These are phyloP conservation scores for Aspergillus ustus DNA, from an alignment of 2,329 filamentous ascomycete species.

Conservation along the genomic window DNA sequence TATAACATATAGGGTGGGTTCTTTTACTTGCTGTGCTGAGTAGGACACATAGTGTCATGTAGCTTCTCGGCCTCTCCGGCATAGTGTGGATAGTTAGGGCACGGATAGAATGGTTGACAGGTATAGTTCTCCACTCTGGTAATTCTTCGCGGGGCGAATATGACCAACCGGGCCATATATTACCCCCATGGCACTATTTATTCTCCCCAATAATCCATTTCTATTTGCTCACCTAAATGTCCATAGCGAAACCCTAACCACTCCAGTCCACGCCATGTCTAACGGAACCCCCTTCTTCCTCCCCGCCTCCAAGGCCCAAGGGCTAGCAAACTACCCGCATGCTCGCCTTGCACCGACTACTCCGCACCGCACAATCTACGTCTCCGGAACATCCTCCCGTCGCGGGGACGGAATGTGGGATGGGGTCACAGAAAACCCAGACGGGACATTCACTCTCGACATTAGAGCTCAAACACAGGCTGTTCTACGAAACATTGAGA, in stretches of 20 bases:
- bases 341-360: slow-evolving; percentile 39
- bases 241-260: background rate
- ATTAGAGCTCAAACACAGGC: slow-evolving; percentile 46
- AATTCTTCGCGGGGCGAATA: background rate
- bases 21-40: background rate
- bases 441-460: slow-evolving; percentile 42
- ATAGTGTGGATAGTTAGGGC: background rate
- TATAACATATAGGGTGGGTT: background rate
- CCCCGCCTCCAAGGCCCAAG: slow-evolving; percentile 32
- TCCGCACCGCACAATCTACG: slow-evolving; percentile 44
- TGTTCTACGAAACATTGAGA: slow-evolving; percentile 45
- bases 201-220: background rate
- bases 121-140: background rate
- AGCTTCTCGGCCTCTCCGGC: background rate
- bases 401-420: slow-evolving; percentile 29
- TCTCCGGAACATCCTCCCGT: slow-evolving; percentile 46
- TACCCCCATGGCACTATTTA: background rate
- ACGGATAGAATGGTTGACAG: background rate
- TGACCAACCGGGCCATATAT: background rate
- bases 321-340: slow-evolving; percentile 42
- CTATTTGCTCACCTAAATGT: background rate
- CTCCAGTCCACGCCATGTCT: background rate
- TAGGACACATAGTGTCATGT: background rate
- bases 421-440: slow-evolving; percentile 42
- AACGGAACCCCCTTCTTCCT: slow-evolving; percentile 6